Evolutionary conservation across 2,329 filamentous ascomycete genomes (phyloP), one percentile per base, ranked within the genome.

Genomic region (Elsinoe australis): DNA sequence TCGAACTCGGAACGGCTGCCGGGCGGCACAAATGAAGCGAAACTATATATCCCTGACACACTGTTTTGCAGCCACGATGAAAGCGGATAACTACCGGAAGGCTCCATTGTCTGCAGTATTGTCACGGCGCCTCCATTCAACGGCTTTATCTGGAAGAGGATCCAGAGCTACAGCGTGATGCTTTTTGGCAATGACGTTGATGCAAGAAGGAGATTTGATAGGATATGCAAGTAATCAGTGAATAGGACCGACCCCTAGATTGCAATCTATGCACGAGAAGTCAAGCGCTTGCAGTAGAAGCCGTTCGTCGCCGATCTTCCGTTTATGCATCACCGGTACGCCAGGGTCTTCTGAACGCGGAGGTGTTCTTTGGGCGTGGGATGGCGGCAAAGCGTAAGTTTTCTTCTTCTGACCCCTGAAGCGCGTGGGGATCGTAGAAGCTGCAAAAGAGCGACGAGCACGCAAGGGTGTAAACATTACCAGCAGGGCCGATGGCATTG

Each of bases 241-340:
- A 26, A 31, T 32, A 24, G 26, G 12, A 10, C n/a, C 17, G n/a
- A 12, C 39, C 39, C 28, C 17, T 18, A 44, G 24, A 44, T 32
- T 28, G 26, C 21, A 29, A 44, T 44, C 15, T 44, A 44, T 44
- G 39, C 39, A 44, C 26, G 39, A 18, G 19, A 17, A 44, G 29
- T 29, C 39, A 14, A 44, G 39, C 39, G 26, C 39, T 44, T 44
- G 39, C 39, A 32, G 3, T 44, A 32, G 39, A 44, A 44, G 39
- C 26, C 39, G 39, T 32, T 44, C 26, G 39, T 8, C 28, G 39
- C 39, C 17, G 39, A 44, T 44, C 39, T 44, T 44, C 39, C 24
- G 26, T 44, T 44, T 9, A n/a, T 44, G 39, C 39, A 31, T 14
- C 39, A 44, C 12, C 18, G 22, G 26, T 44, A 19, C 17, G 28